A percentile compares a stretch with the other conserved stretches of the same genome.
These are phyloP conservation scores for Barbatosphaeria neglecta DNA, from an alignment of 495 filamentous ascomycete species.

Conservation along the genomic window DNA sequence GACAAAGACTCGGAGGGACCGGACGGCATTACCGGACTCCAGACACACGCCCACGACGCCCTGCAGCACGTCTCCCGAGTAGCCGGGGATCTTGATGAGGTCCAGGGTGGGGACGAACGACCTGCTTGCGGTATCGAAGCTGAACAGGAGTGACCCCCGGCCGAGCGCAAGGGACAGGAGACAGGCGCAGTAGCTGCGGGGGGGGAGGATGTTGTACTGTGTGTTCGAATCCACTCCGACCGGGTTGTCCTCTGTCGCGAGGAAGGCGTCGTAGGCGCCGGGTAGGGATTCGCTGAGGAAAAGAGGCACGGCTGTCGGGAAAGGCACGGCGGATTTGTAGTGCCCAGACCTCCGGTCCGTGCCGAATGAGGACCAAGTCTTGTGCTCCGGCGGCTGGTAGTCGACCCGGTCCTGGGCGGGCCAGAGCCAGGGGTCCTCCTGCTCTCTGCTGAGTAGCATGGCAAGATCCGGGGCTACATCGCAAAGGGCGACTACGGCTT, in stretches of 20 bases:
- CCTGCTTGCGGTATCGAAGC: conserved; percentile 45
- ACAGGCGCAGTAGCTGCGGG: conserved; percentile 45
- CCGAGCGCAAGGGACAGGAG: conserved; percentile 67
- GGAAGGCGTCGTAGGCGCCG: conserved; percentile 56
- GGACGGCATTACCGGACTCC: conserved; percentile 46
- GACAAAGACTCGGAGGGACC: conserved; percentile 40
- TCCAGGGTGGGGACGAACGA: conserved; percentile 46
- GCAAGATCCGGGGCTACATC: conserved; percentile 1
- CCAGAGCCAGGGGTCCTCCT: conserved; percentile 46
- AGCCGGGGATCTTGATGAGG: conserved; percentile 55
- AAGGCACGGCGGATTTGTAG: conserved; percentile 3
- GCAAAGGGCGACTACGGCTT: background rate
- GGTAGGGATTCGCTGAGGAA: conserved; percentile 75
- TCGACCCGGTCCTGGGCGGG: conserved; percentile 14
- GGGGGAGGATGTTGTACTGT: conserved; percentile 16
- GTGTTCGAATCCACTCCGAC: conserved; percentile 10
- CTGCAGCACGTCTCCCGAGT: conserved; percentile 45
- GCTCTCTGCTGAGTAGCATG: background rate
- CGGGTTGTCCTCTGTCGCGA: conserved; percentile 25
- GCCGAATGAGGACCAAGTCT: conserved; percentile 65
- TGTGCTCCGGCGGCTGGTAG: conserved; percentile 36
- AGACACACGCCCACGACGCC: conserved; percentile 46
- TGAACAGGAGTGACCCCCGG: conserved; percentile 68
- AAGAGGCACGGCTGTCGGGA: conserved; percentile 10
- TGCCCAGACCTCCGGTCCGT: conserved; percentile 30